phyloP scores from a whole-genome alignment of 2,329 filamentous ascomycete species.

The Colletotrichum orbiculare region DNA sequence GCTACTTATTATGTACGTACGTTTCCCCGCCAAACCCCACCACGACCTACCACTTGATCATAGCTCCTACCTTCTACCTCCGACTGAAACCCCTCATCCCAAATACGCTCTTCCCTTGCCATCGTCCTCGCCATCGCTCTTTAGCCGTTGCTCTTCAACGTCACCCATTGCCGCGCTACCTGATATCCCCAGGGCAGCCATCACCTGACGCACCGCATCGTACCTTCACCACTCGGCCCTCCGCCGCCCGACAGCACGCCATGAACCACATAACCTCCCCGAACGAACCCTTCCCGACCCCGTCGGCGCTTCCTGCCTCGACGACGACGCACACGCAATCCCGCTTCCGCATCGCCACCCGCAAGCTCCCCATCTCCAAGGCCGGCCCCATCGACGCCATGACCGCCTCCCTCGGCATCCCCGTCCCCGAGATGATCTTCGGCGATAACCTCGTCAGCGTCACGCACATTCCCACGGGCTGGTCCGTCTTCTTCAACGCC shows the following conservation, averaged over 20 bases:
- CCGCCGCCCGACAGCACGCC: not conserved
- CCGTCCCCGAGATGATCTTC: conserved; percentile 98
- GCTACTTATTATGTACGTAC: not conserved
- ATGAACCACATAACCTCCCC: conserved; percentile 55
- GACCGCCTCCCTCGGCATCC: conserved; percentile 81
- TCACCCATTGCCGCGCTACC: too few relatives aligned
- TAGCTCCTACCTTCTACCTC: conserved; percentile 25
- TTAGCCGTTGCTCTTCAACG: too few relatives aligned
- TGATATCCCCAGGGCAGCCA: too few relatives aligned
- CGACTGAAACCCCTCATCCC: conserved; percentile 16
- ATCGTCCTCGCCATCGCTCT: too few relatives aligned
- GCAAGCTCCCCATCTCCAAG: conserved; percentile 95
- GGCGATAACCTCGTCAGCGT: conserved; percentile 90
- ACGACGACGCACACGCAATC: conserved; percentile 69
- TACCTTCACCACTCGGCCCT: too few relatives aligned
- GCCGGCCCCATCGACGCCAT: conserved; percentile 89
- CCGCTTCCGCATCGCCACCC: conserved; percentile 80
- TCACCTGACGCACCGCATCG: too few relatives aligned
- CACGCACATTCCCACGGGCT: conserved; percentile 78
- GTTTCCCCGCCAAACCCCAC: conserved; percentile 35
- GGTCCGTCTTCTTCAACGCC: conserved; percentile 84
- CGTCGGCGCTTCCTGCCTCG: conserved; percentile 60
- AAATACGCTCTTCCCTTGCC: not conserved
- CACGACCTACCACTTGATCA: conserved; percentile 19
- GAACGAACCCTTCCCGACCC: conserved; percentile 66